Conservation (phyloP, 257 asterid genomes). For the Nicotiana tomentosiformis region DNA sequence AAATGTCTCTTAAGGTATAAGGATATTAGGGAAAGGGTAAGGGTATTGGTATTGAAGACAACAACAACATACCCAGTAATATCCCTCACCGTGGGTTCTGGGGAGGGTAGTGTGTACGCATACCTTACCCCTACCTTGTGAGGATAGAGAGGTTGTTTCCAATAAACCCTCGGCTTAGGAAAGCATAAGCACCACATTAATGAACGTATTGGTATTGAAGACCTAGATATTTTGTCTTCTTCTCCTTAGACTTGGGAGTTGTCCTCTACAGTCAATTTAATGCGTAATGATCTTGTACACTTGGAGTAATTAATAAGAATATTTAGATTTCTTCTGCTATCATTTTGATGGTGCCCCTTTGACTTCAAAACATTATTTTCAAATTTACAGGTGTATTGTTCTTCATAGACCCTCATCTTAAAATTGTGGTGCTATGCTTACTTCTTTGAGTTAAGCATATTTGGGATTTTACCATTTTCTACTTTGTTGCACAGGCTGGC, state of each 20-base stretch:
- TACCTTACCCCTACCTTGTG: too few relatives aligned
- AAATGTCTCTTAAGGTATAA: neutral
- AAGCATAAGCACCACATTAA: too few relatives aligned
- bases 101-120: too few relatives aligned
- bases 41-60: neutral
- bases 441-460: neutral
- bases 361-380: neutral
- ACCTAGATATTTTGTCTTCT: neutral
- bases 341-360: neutral
- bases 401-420: neutral
- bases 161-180: too few relatives aligned
- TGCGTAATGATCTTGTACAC: neutral
- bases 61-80: too few relatives aligned
- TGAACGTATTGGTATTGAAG: neutral
- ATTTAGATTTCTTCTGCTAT: neutral
- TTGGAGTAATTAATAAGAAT: neutral
- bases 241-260: neutral
- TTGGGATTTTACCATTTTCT: slow-evolving; percentile 9
- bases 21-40: neutral
- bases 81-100: too few relatives aligned
- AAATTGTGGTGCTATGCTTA: neutral
- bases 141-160: too few relatives aligned
- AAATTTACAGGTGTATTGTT: neutral
- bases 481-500: slow-evolving; percentile 71
- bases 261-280: neutral